These are phyloP conservation scores for Phaseolus coccineus DNA, from an alignment of 331 rosid species.

Conservation along the genomic window DNA sequence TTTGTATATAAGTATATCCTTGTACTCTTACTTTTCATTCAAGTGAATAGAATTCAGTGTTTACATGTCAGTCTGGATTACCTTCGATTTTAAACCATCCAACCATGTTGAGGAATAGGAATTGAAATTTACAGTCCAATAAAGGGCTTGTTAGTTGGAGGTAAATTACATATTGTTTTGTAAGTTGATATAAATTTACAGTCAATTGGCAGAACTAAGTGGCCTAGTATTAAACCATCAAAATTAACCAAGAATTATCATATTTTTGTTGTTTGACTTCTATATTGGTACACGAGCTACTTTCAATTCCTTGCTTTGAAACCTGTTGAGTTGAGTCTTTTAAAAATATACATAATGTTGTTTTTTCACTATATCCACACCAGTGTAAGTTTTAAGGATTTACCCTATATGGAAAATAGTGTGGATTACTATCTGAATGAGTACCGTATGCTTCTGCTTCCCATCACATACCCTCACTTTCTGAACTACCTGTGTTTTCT, in stretches of 20 bases:
- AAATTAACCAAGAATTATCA: conserved; percentile 7
- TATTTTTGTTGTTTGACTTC: conserved; percentile 30
- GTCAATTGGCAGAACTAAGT: conserved; percentile 21
- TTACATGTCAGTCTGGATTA: conserved; percentile 6
- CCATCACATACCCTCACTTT: background rate
- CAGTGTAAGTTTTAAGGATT: conserved; percentile 10
- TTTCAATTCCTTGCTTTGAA: background rate
- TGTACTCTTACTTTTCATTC: background rate
- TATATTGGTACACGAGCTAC: background rate
- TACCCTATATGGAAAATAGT: background rate
- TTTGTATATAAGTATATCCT: background rate
- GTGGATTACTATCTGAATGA: background rate
- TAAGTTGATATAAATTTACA: conserved; percentile 6
- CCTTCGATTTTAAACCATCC: background rate
- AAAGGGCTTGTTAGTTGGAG: conserved; percentile 20
- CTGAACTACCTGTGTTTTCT: conserved; percentile 1
- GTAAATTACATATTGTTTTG: conserved; percentile 18
- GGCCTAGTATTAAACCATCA: conserved; percentile 21
- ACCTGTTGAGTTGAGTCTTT: conserved; percentile 17
- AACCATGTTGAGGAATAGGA: conserved; percentile 5
- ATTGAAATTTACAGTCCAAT: conserved; percentile 33
- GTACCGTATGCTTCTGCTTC: conserved; percentile 20
- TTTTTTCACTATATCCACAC: background rate
- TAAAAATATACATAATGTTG: conserved; percentile 14
- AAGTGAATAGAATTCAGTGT: no score